phyloP scores from a whole-genome alignment of 2,329 filamentous ascomycete species.

The Zasmidium citrigriseum region DNA sequence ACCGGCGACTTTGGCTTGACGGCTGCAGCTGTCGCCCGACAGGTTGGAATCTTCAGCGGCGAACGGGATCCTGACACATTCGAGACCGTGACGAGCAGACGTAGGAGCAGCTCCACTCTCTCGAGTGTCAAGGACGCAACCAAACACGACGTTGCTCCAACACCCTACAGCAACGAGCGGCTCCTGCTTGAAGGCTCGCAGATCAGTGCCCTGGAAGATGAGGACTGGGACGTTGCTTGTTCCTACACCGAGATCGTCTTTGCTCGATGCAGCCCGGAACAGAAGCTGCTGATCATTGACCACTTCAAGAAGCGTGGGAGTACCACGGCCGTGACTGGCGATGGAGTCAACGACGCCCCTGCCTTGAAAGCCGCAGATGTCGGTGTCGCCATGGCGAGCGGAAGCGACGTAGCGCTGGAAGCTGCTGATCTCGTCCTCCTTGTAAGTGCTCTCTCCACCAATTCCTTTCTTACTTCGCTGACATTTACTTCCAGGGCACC shows the following conservation, averaged over 20 bases:
- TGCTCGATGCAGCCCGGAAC: conserved; percentile 48
- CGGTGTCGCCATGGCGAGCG: conserved; percentile 48
- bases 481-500: not conserved
- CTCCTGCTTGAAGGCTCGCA: not conserved
- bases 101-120: conserved; percentile 50
- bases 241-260: conserved; percentile 40
- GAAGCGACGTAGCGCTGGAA: conserved; percentile 47
- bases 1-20: conserved; percentile 51
- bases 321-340: conserved; percentile 46
- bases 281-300: conserved; percentile 51
- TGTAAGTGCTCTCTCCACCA: not conserved
- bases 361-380: conserved; percentile 48
- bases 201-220: not conserved
- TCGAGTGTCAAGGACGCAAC: not conserved
- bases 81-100: not conserved
- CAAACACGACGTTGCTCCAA: not conserved
- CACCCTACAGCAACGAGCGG: not conserved
- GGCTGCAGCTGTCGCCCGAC: conserved; percentile 48
- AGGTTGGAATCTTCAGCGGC: conserved; percentile 44
- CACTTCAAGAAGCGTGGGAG: conserved; percentile 42
- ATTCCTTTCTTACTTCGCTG: not conserved
- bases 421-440: conserved; percentile 46
- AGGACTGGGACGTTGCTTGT: conserved; percentile 21
- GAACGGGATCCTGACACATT: not conserved
- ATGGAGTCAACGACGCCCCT: conserved; percentile 48